phyloP scores from a whole-genome alignment of 345 rosid genomes.

The Aethionema arabicum region DNA sequence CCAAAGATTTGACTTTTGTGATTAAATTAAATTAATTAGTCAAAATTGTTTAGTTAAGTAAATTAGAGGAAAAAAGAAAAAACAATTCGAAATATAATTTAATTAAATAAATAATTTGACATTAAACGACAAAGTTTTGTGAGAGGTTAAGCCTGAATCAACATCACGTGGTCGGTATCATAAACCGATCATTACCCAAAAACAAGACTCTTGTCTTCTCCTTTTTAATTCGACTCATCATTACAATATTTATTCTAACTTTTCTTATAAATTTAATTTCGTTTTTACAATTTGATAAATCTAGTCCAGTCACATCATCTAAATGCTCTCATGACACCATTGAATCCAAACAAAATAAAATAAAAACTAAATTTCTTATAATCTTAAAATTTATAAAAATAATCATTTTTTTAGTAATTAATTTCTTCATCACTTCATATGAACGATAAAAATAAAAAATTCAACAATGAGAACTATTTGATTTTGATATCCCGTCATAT shows the following conservation, averaged over 20 bases:
- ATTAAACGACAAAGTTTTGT: slow-evolving; percentile 26
- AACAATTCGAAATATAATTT: background rate
- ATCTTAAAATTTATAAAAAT: too few species aligned
- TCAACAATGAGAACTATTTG: slow-evolving; percentile 1
- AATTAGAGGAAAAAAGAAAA: slow-evolving; percentile 3
- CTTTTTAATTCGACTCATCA: background rate
- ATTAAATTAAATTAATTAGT: slow-evolving; percentile 20
- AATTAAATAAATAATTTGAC: background rate
- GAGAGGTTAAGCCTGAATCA: slow-evolving; percentile 2
- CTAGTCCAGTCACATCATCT: slow-evolving; percentile 4
- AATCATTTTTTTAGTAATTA: too few species aligned
- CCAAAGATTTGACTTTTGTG: slow-evolving; percentile 22
- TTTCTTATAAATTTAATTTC: background rate
- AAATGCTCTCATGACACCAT: background rate
- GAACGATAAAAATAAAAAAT: too few species aligned
- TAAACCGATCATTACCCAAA: slow-evolving; percentile 30
- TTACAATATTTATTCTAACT: background rate
- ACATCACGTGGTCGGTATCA: slow-evolving; percentile 29
- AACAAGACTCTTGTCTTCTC: slow-evolving; percentile 32
- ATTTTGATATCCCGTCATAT: background rate
- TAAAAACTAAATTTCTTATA: background rate
- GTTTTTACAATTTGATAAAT: background rate
- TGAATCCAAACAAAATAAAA: background rate
- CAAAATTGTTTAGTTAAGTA: slow-evolving; percentile 20
- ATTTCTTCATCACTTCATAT: too few species aligned